A percentile compares a stretch with the other conserved stretches of the same genome.
Evolutionary conservation across 2,329 filamentous ascomycete genomes (phyloP).

Genomic region (Ramularia collo-cygni): DNA sequence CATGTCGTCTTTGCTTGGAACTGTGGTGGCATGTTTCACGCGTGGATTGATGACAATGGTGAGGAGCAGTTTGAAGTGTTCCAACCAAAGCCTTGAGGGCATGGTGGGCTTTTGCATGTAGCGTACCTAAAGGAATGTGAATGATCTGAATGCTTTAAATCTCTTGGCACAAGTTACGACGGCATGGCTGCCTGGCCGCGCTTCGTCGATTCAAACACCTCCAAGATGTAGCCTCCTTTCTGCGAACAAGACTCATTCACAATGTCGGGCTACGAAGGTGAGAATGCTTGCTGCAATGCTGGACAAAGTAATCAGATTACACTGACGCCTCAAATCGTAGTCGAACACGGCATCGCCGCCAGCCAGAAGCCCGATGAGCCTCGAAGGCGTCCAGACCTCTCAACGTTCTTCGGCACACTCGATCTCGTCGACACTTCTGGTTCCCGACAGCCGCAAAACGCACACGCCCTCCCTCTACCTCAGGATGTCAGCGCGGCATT

Average conservation of each 20-base stretch:
- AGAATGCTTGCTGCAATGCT: neutral
- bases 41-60: conserved; percentile 62
- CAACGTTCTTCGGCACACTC: conserved; percentile 58
- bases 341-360: conserved; percentile 43
- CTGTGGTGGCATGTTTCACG: conserved; percentile 81
- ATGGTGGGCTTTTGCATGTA: no score
- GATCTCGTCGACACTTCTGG: conserved; percentile 51
- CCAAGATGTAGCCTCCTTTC: neutral
- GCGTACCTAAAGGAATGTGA: no score
- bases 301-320: neutral
- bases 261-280: conserved; percentile 17
- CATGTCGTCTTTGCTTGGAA: conserved; percentile 72
- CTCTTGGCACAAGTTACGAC: no score
- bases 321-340: conserved; percentile 25
- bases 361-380: conserved; percentile 27
- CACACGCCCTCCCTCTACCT: conserved; percentile 54
- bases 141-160: no score
- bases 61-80: conserved; percentile 34
- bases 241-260: neutral
- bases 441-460: conserved; percentile 43
- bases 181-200: no score
- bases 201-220: no score
- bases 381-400: conserved; percentile 55
- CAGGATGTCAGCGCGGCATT: conserved; percentile 55
- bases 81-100: conserved; percentile 2